phyloP scores from a whole-genome alignment of 2,329 filamentous ascomycete species.

The Domatiomyces globalis region DNA sequence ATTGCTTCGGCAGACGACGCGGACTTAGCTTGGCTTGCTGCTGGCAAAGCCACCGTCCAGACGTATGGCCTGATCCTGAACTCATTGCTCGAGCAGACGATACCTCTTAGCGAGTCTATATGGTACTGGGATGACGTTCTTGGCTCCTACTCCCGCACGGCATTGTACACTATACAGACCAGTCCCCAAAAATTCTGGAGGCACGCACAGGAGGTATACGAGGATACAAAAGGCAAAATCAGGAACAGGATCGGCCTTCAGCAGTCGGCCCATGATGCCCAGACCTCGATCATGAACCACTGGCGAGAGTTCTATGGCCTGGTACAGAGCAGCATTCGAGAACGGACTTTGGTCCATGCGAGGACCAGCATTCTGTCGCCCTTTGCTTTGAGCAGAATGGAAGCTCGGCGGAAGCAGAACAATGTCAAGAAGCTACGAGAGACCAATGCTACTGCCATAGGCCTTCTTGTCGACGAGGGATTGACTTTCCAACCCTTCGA shows the following conservation, averaged over 20 bases:
- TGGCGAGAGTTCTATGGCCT: constrained; percentile 62
- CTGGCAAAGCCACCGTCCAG: constrained; percentile 86
- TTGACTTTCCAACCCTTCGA: constrained; percentile 39
- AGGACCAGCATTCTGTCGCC: constrained; percentile 62
- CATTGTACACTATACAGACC: constrained; percentile 73
- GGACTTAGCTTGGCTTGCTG: constrained; percentile 78
- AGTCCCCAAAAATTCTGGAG: constrained; percentile 61
- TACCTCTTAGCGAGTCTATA: constrained; percentile 70
- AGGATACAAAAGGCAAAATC: constrained; percentile 19
- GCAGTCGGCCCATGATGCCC: constrained; percentile 19
- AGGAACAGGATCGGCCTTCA: constrained; percentile 14
- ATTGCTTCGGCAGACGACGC: constrained; percentile 26
- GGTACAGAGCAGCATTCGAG: constrained; percentile 59
- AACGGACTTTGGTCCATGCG: constrained; percentile 57
- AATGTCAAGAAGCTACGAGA: constrained; percentile 58
- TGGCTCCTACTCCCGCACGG: constrained; percentile 61
- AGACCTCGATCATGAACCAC: constrained; percentile 25
- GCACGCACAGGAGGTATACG: constrained; percentile 57
- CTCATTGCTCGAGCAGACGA: constrained; percentile 65
- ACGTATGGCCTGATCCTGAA: constrained; percentile 69
- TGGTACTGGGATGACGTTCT: constrained; percentile 93
- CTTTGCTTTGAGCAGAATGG: constrained; percentile 57
- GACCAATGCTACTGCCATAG: constrained; percentile 72
- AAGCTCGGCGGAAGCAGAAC: constrained; percentile 61
- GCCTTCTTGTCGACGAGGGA: constrained; percentile 75